These are phyloP conservation scores for Gentiana dahurica DNA, from an alignment of 257 asterid species.

Conservation along the genomic window DNA sequence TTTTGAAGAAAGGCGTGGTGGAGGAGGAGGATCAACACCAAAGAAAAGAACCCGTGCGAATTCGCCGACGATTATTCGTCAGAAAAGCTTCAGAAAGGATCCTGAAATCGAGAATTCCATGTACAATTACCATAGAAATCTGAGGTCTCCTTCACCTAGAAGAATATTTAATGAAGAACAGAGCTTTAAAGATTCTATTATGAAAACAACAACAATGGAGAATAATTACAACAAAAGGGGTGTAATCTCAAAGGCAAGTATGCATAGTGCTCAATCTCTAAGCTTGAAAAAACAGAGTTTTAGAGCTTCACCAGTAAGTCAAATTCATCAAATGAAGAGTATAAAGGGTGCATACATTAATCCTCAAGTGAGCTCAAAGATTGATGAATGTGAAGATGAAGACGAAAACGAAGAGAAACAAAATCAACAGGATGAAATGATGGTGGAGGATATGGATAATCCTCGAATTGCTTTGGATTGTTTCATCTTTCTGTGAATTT, in stretches of 20 bases:
- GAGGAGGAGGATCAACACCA: conserved; percentile 18
- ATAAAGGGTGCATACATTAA: conserved; percentile 9
- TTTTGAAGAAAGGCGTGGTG: conserved; percentile 17
- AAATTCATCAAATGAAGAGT: conserved; percentile 7
- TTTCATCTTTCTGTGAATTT: conserved; percentile 49
- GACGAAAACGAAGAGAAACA: conserved; percentile 14
- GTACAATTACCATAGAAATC: conserved; percentile 20
- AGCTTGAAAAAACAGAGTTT: conserved; percentile 26
- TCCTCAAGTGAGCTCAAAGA: conserved; percentile 22
- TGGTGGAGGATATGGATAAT: conserved; percentile 55
- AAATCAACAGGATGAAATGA: conserved; percentile 27
- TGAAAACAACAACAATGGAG: conserved; percentile 6
- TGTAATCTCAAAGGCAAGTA: conserved; percentile 15
- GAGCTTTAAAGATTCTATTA: conserved; percentile 13
- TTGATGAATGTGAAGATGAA: conserved; percentile 18
- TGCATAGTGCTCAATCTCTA: conserved; percentile 14
- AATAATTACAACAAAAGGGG: conserved; percentile 16
- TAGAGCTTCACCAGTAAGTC: conserved; percentile 26
- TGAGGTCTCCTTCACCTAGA: conserved; percentile 65
- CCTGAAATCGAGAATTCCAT: conserved; percentile 1
- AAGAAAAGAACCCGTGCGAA: conserved; percentile 50
- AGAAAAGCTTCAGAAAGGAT: conserved; percentile 58
- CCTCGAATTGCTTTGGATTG: conserved; percentile 81
- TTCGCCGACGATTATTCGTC: conserved; percentile 49
- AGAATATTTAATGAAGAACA: conserved; percentile 36